Base-by-base conservation (phyloP, 371 early-diverging fungal species). In the Paraphysoderma sedebokerense region DNA sequence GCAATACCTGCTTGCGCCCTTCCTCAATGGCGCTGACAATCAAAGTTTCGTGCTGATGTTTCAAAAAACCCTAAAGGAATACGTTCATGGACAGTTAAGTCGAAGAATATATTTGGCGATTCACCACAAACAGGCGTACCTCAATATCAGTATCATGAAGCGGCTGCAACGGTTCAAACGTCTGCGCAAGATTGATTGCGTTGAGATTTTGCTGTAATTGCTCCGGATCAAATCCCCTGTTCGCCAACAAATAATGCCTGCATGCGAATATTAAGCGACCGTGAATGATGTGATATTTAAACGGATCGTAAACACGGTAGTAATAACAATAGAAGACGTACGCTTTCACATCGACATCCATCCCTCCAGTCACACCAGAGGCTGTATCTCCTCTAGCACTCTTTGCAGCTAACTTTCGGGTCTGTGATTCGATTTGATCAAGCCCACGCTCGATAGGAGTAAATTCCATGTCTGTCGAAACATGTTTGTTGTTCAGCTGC, bases 101-200 rank as follows among this genome's bases (percentile, higher is more conserved):
- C 1, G 13, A 47, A 0, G 39, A 6, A n/a, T 38, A 8, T 9
- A 8, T 15, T 27, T 27, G 28, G 22, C 31, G 35, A 19, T 26
- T 12, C 3, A 52, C 31, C 11, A 38, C 11, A 20, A 22, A 51
- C 20, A 36, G 23, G 7, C 20, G 9, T 62, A 67, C 74, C 61
- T 81, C 84, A n/a, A 87, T 74, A 55, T 90, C 83, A n/a, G 81
- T 79, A 38, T 80, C 82, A 33, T 64, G 59, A 12, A 74, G 52
- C 1, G 72, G 66, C 28, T 70, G 66, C 30, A 67, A 56, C n/a
- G 78, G 69, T 45, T 82, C 80, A 53, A 82, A 82, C 0, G 79
- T 63, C n/a, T 70, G 55, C 13, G 72, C 58, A n/a, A 83, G 56
- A 45, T 77, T 66, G 38, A 82, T 68, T 2, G 67, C 50, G 29